A percentile compares a stretch with the other conserved stretches of the same genome.
Conservation (phyloP, 2,329 filamentous ascomycete species). For the Phyllachora maydis region DNA sequence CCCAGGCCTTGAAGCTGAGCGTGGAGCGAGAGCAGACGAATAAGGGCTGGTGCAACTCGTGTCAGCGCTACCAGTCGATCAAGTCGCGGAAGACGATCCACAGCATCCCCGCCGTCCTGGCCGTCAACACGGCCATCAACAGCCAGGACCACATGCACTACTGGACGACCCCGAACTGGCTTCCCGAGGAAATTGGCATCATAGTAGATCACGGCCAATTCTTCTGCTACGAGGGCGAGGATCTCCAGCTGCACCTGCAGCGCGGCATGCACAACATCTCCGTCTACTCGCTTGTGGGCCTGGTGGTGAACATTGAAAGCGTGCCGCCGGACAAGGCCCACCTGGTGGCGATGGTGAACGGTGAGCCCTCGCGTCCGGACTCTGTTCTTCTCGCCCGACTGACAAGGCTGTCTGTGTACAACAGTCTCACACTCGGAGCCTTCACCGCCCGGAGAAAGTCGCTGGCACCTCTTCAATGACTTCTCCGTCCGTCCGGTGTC, state of each 20-base stretch:
- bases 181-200: conserved; percentile 86
- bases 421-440: conserved; percentile 45
- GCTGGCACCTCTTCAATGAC: conserved; percentile 96
- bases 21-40: conserved; percentile 78
- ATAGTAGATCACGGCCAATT: conserved; percentile 83
- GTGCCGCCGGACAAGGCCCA: conserved; percentile 75
- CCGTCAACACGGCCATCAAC: conserved; percentile 65
- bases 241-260: conserved; percentile 62
- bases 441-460: conserved; percentile 35
- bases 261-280: conserved; percentile 61
- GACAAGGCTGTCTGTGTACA: conserved; percentile 5
- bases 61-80: conserved; percentile 76
- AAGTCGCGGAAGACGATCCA: conserved; percentile 70
- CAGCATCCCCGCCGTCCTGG: conserved; percentile 63
- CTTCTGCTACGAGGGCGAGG: conserved; percentile 85
- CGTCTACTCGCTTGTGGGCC: conserved; percentile 78
- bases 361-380: conserved; percentile 20
- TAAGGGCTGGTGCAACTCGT: conserved; percentile 83
- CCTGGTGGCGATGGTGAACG: conserved; percentile 8
- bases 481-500: conserved; percentile 72
- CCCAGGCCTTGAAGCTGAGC: conserved; percentile 77
- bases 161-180: conserved; percentile 79
- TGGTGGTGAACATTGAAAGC: conserved; percentile 78
- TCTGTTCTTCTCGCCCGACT: not conserved
- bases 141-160: conserved; percentile 54